Evolutionary conservation across 2,329 filamentous ascomycete species (phyloP).

Genomic region (Pseudogymnoascus pannorum): DNA sequence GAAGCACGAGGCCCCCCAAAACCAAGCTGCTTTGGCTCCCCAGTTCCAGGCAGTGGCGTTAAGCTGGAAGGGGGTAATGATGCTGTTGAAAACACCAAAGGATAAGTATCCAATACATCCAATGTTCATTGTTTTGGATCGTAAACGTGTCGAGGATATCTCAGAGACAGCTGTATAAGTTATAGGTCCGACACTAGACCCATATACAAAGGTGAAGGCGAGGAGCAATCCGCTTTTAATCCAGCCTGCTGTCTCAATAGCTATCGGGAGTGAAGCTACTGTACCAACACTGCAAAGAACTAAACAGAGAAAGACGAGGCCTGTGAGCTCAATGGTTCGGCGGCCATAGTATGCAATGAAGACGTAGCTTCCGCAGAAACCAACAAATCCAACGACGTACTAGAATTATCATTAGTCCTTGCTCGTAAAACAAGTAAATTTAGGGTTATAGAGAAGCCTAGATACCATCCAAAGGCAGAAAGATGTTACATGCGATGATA

Average conservation of each 20-base stretch:
- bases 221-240: slow-evolving; percentile 58
- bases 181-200: slow-evolving; percentile 80
- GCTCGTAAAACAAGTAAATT: background rate
- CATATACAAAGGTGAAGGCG: slow-evolving; percentile 74
- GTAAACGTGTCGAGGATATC: slow-evolving; percentile 71
- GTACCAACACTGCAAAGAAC: slow-evolving; percentile 41
- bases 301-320: slow-evolving; percentile 17
- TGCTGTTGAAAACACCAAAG: slow-evolving; percentile 70
- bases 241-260: slow-evolving; percentile 36
- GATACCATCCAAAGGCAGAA: background rate
- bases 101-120: slow-evolving; percentile 68
- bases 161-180: slow-evolving; percentile 86
- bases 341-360: slow-evolving; percentile 33
- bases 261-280: slow-evolving; percentile 36
- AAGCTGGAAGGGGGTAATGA: slow-evolving; percentile 87
- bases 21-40: slow-evolving; percentile 74
- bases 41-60: slow-evolving; percentile 84
- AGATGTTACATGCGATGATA: background rate
- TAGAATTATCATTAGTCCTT: background rate
- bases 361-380: slow-evolving; percentile 43
- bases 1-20: slow-evolving; percentile 62
- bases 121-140: slow-evolving; percentile 87
- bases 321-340: slow-evolving; percentile 13
- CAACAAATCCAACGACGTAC: slow-evolving; percentile 17
- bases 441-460: no score